Percentiles rank a stretch among this genome's conserved stretches.
phyloP scores from a whole-genome alignment of 129 eudicot genomes.

The Rutidosis leptorrhynchoides region DNA sequence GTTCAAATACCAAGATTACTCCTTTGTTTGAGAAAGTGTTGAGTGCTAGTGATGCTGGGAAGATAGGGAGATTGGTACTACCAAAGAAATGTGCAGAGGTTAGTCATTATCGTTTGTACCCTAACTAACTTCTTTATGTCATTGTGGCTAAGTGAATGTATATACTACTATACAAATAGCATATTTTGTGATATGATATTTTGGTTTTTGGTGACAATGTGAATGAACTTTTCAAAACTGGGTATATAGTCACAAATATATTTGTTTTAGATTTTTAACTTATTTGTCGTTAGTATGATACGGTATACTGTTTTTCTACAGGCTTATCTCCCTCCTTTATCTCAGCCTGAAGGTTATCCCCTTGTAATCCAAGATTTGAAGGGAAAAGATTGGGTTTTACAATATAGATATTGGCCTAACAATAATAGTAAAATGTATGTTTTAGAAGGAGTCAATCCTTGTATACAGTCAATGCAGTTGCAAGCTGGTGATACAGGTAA shows the following conservation, averaged over 20 bases:
- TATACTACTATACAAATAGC: background rate
- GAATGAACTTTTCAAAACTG: background rate
- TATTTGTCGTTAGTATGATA: background rate
- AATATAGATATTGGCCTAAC: slow-evolving; percentile 86
- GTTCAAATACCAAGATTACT: slow-evolving; percentile 60
- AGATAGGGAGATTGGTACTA: slow-evolving; percentile 85
- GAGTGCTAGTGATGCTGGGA: slow-evolving; percentile 94
- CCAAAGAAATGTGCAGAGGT: slow-evolving; percentile 99
- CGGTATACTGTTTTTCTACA: slow-evolving; percentile 23
- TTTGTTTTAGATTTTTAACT: background rate
- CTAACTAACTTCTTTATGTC: background rate
- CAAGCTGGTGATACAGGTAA: slow-evolving; percentile 95
- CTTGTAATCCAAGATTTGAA: slow-evolving; percentile 76
- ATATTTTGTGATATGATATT: background rate
- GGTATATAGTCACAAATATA: background rate
- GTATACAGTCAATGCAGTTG: slow-evolving; percentile 88
- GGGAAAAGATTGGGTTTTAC: slow-evolving; percentile 89
- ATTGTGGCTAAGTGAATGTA: background rate
- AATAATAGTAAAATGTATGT: slow-evolving; percentile 93
- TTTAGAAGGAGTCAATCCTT: slow-evolving; percentile 90
- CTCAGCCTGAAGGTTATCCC: slow-evolving; percentile 80
- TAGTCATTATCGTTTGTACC: slow-evolving; percentile 29
- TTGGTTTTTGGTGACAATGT: slow-evolving; percentile 5
- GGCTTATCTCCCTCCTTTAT: slow-evolving; percentile 83
- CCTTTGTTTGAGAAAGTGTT: slow-evolving; percentile 91